A percentile compares a stretch with the other conserved stretches of the same genome.
phyloP scores from a whole-genome alignment of 805 yeast genomes.

The Zygosaccharomyces kombuchaensis region DNA sequence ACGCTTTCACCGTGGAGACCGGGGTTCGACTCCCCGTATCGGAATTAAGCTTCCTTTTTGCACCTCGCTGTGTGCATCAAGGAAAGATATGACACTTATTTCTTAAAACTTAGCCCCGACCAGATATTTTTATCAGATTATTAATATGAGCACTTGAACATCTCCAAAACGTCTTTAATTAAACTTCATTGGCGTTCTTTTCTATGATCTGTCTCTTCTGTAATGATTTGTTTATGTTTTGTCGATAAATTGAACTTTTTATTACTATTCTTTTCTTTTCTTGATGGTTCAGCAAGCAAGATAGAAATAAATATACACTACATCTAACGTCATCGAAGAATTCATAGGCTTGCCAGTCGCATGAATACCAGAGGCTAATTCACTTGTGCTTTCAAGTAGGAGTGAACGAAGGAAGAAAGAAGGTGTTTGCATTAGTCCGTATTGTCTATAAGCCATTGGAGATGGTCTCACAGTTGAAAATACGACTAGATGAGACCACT shows the following conservation, averaged over 20 bases:
- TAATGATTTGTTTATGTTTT: conserved; percentile 6
- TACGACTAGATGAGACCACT: conserved; percentile 29
- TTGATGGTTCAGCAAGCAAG: background rate
- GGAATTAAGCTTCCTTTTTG: conserved; percentile 17
- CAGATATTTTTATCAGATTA: too few species aligned
- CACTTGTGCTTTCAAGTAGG: background rate
- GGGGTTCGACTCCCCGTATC: conserved; percentile 33
- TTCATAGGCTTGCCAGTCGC: background rate
- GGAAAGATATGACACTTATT: too few species aligned
- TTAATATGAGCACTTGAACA: too few species aligned
- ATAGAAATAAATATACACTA: background rate
- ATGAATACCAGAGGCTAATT: background rate
- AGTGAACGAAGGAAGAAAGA: background rate
- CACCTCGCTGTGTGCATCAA: too few species aligned
- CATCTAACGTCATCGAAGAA: background rate
- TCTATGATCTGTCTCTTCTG: background rate
- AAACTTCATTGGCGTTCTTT: conserved; percentile 17
- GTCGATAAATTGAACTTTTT: background rate
- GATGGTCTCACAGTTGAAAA: conserved; percentile 13
- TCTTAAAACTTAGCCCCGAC: too few species aligned
- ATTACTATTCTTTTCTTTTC: too few species aligned
- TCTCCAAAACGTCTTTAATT: conserved; percentile 1
- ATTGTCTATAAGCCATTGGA: background rate
- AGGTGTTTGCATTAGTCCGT: background rate
- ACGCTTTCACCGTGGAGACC: conserved; percentile 34